Evolutionary conservation across 345 rosid genomes (phyloP), one percentile per base, ranked within the genome.

Genomic region (Barbarea vulgaris): DNA sequence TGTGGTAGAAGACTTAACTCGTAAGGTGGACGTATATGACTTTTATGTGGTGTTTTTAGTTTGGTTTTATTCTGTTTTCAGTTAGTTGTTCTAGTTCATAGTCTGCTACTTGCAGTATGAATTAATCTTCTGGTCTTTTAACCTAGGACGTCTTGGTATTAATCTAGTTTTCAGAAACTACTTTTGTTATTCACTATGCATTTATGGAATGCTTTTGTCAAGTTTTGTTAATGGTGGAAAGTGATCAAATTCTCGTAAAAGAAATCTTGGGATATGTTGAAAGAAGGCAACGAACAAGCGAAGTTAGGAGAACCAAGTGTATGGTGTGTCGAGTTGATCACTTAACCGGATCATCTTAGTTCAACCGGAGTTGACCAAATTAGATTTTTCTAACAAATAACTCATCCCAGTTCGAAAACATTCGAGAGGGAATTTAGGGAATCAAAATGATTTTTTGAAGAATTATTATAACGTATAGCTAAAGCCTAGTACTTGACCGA

Each of bases 1-100:
- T 62, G 34, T 51, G 52, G 36, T 64, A 15, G 13, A 28, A 73
- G n/a, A n/a, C n/a, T n/a, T n/a, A n/a, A n/a, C n/a, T n/a, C n/a
- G n/a, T n/a, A n/a, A n/a, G n/a, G 42, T 52, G 63, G 53, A 39
- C n/a, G 57, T 12, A 19, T 33, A 7, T 34, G 22, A 27, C 30
- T 27, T 27, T 27, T 27, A 4, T 2, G 30, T 69, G 11, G 22
- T 18, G 15, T 30, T 30, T 41, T 21, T n/a, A 12, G 21, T 17
- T 30, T 52, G 31, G 57, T 33, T 15, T 6, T 34, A 21, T 27
- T 25, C 39, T 4, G 28, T 21, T 19, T 57, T 58, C 52, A 39
- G 46, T 56, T 57, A 4, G 10, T 25, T 34, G 12, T n/a, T 60
- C 14, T 56, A n/a, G 12, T 48, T 71, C 68, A 44, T 44, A 42